Conservation (phyloP, 2,329 filamentous ascomycete genomes). For the Phialocephala sp. region DNA sequence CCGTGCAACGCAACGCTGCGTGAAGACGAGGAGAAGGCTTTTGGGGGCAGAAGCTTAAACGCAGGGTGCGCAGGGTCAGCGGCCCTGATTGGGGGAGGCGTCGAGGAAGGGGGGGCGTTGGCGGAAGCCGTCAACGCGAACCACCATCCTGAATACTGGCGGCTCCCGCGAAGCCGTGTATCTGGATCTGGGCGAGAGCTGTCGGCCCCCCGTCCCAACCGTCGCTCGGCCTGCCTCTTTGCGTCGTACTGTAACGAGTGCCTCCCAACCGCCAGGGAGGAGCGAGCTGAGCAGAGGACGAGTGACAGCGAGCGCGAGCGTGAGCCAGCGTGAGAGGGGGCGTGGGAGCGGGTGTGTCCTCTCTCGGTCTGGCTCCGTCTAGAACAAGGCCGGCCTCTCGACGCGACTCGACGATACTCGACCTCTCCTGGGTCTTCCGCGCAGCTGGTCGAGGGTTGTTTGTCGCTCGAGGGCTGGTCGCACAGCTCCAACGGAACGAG, state of each 20-base stretch:
- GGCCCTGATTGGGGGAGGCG: not conserved
- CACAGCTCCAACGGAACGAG: not conserved
- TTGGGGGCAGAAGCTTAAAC: slow-evolving; percentile 14
- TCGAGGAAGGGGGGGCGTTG: not conserved
- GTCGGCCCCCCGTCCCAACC: no score
- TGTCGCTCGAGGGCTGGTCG: not conserved
- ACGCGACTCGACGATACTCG: not conserved
- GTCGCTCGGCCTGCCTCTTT: not conserved
- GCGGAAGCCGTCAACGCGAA: not conserved
- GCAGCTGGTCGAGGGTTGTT: slow-evolving; percentile 1
- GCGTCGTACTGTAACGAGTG: not conserved
- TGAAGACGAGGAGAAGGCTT: slow-evolving; percentile 1
- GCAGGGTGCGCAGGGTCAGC: not conserved
- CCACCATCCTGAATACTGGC: not conserved
- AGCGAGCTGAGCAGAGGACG: no score
- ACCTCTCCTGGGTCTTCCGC: slow-evolving; percentile 1
- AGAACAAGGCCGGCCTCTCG: not conserved
- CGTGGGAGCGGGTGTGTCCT: not conserved
- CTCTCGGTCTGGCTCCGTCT: slow-evolving; percentile 2
- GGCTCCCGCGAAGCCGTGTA: not conserved
- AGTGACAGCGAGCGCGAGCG: no score
- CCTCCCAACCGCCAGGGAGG: no score
- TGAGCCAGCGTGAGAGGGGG: no score
- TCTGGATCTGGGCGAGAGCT: not conserved
- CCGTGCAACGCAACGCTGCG: not conserved